Base-by-base conservation (phyloP, 1,284 basidiomycete genomes). In the Cystobasidium slooffiae region DNA sequence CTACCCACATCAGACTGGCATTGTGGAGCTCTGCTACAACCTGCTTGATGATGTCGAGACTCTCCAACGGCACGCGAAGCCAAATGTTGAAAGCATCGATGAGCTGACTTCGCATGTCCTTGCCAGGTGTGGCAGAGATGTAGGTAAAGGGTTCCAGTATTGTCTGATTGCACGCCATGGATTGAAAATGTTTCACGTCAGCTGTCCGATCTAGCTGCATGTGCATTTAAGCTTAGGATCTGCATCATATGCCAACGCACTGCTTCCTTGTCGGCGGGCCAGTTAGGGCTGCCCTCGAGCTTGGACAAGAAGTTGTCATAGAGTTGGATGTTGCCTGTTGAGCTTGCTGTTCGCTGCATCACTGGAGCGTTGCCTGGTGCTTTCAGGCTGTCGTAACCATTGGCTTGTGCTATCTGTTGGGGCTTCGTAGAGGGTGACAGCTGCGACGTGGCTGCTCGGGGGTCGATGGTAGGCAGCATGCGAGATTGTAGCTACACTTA, bases 61-160 rank as follows among this genome's bases (percentile, higher is more conserved):
- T 90, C 31, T 87, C 85, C 39, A 84, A 80, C 0, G 92, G 91
- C 0, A 99, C 94, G 1, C 89, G 82, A 16, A 99, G 87, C 97
- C 97, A 99, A 1, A 84, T 74, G 79, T 99, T 96, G 88, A 99
- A 99, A 0, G 96, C 95, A 68, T 91, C 91, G 75, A 97, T 94
- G 81, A 99, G 87, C 76, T 90, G 87, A 0, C 89, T 86, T 14
- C 97, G 89, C 75, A 99, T 91, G 78, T 98, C 96, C 82, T 99
- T 98, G 20, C 97, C 97, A 0, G 93, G 93, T 65, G 90, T 89
- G 0, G 91, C 87, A 20, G 88, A 89, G 58, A 95, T 88, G 82
- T 97, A 97, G 0, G 87, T 88, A 81, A 90, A 99, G 0, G 97
- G 95, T 82, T 99, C 96, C 2, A 95, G 85, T 3, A 96, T 83